Evolutionary conservation across 2,329 filamentous ascomycete genomes (phyloP), one percentile per base, ranked within the genome.

Genomic region (Tolypocladium paradoxum): DNA sequence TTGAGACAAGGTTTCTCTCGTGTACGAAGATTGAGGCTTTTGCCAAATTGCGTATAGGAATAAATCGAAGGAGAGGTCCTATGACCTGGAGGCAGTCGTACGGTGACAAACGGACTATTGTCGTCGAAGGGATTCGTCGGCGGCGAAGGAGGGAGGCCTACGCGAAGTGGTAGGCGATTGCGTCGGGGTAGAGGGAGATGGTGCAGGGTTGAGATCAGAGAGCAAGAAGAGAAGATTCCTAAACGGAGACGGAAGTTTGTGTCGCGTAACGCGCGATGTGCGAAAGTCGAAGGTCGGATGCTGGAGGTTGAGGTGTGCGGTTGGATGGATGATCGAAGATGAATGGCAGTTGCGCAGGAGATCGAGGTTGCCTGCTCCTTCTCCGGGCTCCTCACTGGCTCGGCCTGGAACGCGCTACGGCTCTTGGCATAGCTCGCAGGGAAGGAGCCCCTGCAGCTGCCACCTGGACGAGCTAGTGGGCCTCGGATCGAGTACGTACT

Each of bases 241-340:
- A 9, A 20, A 14, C 27, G 9, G 27, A 20, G 43, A 47, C 11
- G 43, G 18, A 18, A 18, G 3, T 7, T 11, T 29, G 5, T 29
- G 43, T 45, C 11, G 27, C 18, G 18, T 4, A 20, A 20, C 11
- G 11, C 29, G 43, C 27, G 18, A 33, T 12, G 27, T 5, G 5
- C 24, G 24, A 27, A 27, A 11, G 50, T 50, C 40, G 50, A 55
- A 43, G 49, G 46, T 56, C 52, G 52, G 48, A 50, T 55, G 52
- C 36, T 31, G 37, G n/a, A n/a, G n/a, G n/a, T n/a, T n/a, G n/a
- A n/a, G n/a, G n/a, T n/a, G n/a, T n/a, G n/a, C n/a, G n/a, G n/a
- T n/a, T n/a, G n/a, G n/a, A 29, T 29, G 33, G 14, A 45, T 27
- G 27, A 20, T n/a, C 8, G 18, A 46, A 20, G 43, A 46, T 18